Evolutionary conservation across 1,284 basidiomycete genomes (phyloP), one percentile per base, ranked within the genome.

Genomic region (Kwoniella shivajii): DNA sequence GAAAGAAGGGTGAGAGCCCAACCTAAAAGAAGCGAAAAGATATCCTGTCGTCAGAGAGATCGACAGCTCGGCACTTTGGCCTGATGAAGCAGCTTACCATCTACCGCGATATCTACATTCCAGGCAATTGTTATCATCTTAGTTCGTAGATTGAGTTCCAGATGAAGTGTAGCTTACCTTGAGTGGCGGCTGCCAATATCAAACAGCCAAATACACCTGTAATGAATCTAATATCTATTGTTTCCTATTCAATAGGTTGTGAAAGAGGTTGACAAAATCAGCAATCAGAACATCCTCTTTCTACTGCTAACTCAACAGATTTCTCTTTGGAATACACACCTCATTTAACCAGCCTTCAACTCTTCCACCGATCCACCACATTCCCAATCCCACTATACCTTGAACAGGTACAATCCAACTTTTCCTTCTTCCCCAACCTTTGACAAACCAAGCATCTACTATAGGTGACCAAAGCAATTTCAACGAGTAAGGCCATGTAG

Each of bases 331-430:
- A 16, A 36, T 0, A 50, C 47, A 16, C 2, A 29, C 79, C 87
- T 74, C 84, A 50, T 89, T 85, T 70, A 99, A 83, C 63, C 96
- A 82, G 60, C 83, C 83, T 66, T 92, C 85, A 7, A 91, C 88
- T 65, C 89, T 86, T 52, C 85, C 79, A 1, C 93, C 90, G 59
- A 99, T 88, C 74, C 90, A 87, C 68, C 93, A 82, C 86, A 99
- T 90, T 63, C 92, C 82, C 45, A 85, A 81, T 26, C 93, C 96
- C 43, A 98, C 90, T 62, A 94, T 84, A 29, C 88, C 76, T 78
- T 99, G 96, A 81, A 99, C 95, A 42, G 96, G 96, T 59, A 99
- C 88, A 71, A 99, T 97, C 96, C 96, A 99, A 59, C 90, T 93
- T 79, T 98, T 99, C 62, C 96, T 84, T 52, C 96, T 85, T 18